These are phyloP conservation scores for Exserohilum turcica DNA, from an alignment of 2,329 filamentous ascomycete genomes.

Conservation along the genomic window DNA sequence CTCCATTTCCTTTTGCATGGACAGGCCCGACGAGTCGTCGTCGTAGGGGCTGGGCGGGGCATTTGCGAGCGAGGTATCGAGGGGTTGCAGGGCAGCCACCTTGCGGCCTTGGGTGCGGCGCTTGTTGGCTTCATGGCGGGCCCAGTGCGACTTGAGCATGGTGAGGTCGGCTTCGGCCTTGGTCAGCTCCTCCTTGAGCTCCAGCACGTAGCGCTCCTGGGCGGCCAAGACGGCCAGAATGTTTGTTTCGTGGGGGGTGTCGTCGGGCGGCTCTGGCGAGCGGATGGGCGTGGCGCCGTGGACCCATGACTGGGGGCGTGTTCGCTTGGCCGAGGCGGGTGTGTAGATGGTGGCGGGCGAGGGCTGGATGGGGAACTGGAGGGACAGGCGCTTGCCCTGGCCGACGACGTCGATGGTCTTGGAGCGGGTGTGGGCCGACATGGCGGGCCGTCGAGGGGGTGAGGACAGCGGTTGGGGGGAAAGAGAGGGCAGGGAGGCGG, in stretches of 20 bases:
- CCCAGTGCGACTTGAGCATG: slow-evolving; percentile 82
- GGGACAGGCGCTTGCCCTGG: slow-evolving; percentile 53
- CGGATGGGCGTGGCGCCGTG: slow-evolving; percentile 36
- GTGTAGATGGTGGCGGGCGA: slow-evolving; percentile 41
- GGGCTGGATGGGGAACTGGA: slow-evolving; percentile 56
- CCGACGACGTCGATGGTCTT: slow-evolving; percentile 41
- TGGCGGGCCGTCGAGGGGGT: slow-evolving; percentile 18
- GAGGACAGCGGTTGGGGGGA: slow-evolving; percentile 10
- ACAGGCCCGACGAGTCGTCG: slow-evolving; percentile 51
- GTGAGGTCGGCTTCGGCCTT: slow-evolving; percentile 79
- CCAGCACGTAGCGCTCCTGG: slow-evolving; percentile 88
- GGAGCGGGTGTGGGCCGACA: slow-evolving; percentile 41
- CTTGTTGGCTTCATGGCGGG: slow-evolving; percentile 74
- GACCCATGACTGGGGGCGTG: slow-evolving; percentile 49
- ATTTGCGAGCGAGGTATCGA: slow-evolving; percentile 51
- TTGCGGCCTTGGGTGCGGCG: slow-evolving; percentile 70
- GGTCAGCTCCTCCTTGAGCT: slow-evolving; percentile 86
- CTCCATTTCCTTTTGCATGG: slow-evolving; percentile 68
- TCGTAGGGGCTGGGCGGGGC: slow-evolving; percentile 39
- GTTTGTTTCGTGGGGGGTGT: slow-evolving; percentile 38
- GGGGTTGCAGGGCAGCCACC: slow-evolving; percentile 60
- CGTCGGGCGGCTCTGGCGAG: slow-evolving; percentile 30
- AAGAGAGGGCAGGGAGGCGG: slow-evolving; percentile 16
- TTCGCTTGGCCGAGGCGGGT: slow-evolving; percentile 38
- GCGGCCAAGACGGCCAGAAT: slow-evolving; percentile 90